Base-by-base conservation (phyloP, 75 land plant genomes). In the Gnetum montanum region DNA sequence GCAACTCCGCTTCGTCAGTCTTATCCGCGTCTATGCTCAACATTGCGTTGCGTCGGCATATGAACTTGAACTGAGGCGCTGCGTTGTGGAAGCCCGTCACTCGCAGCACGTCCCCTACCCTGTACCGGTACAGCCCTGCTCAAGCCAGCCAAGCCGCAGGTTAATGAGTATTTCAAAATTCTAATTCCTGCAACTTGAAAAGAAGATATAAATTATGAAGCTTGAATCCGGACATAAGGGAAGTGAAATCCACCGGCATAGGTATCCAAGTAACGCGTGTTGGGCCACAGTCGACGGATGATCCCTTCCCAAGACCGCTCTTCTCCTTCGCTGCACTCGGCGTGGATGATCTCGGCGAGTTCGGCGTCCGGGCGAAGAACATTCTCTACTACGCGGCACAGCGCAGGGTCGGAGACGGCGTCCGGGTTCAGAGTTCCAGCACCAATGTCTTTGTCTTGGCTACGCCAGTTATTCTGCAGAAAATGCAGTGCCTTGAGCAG, bases 61-160 rank as follows among this genome's bases (percentile, higher is more conserved):
- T 66, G 70, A 86, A 86, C 61, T 68, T 70, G 69, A 90, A 86
- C 43, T 83, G 78, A 1, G 96, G 96, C 1, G 88, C 77, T 25
- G 79, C 74, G 71, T 87, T 86, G 65, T 88, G 77, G 78, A 80
- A 86, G 54, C 96, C 84, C 27, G 72, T 75, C 34, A 86, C 96
- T 34, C 80, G 56, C 3, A 90, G 60, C 31, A 90, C 60, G 43
- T 90, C 91, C 0, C 96, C 91, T 0, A 90, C 79, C 58, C 82
- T 60, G 71, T 86, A 90, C 18, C 87, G 59, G 41, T 80, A 90
- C 34, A 90, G 57, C 4, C 96, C 96, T 90, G 72, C 22, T 43
- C 24, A 6, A 29, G 6, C n/a, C n/a, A n/a, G n/a, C n/a, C n/a
- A n/a, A n/a, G n/a, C n/a, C n/a, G n/a, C n/a, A n/a, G n/a, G n/a